These are phyloP conservation scores for Tricharina praecox DNA, from an alignment of 495 filamentous ascomycete species.

Conservation along the genomic window DNA sequence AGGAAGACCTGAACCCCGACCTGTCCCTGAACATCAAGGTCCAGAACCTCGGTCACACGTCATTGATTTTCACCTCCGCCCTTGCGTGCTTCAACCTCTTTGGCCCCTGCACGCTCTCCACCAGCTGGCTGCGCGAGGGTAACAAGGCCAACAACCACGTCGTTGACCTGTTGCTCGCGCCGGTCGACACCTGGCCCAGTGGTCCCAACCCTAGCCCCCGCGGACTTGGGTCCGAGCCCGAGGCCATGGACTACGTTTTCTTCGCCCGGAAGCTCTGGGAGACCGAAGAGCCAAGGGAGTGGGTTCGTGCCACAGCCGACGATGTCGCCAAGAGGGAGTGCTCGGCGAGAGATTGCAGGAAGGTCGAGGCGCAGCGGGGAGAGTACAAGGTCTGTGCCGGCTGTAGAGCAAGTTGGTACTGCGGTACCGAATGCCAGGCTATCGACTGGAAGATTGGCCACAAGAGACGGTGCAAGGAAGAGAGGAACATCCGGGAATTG, in stretches of 20 bases:
- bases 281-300: slow-evolving; percentile 8
- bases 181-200: slow-evolving; percentile 4
- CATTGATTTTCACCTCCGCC: slow-evolving; percentile 14
- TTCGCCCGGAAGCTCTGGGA: slow-evolving; percentile 9
- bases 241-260: slow-evolving; percentile 15
- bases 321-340: slow-evolving; percentile 12
- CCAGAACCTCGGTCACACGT: slow-evolving; percentile 8
- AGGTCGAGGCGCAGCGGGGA: slow-evolving; percentile 6
- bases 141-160: slow-evolving; percentile 12
- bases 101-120: slow-evolving; percentile 8
- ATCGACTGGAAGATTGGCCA: slow-evolving; percentile 11
- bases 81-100: slow-evolving; percentile 9
- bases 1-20: slow-evolving; percentile 9
- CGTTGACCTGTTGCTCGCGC: slow-evolving; percentile 2
- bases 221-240: slow-evolving; percentile 10
- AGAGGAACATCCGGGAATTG: slow-evolving; percentile 8
- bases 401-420: slow-evolving; percentile 13
- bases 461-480: slow-evolving; percentile 13
- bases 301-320: slow-evolving; percentile 6
- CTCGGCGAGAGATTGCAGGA: slow-evolving; percentile 7
- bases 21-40: slow-evolving; percentile 9
- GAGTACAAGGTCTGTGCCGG: slow-evolving; percentile 13
- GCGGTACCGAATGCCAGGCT: slow-evolving; percentile 11
- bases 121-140: slow-evolving; percentile 10
- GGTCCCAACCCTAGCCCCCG: slow-evolving; percentile 8